These are phyloP conservation scores for Penicillium sp. DNA, from an alignment of 2,329 filamentous ascomycete species.

Conservation along the genomic window DNA sequence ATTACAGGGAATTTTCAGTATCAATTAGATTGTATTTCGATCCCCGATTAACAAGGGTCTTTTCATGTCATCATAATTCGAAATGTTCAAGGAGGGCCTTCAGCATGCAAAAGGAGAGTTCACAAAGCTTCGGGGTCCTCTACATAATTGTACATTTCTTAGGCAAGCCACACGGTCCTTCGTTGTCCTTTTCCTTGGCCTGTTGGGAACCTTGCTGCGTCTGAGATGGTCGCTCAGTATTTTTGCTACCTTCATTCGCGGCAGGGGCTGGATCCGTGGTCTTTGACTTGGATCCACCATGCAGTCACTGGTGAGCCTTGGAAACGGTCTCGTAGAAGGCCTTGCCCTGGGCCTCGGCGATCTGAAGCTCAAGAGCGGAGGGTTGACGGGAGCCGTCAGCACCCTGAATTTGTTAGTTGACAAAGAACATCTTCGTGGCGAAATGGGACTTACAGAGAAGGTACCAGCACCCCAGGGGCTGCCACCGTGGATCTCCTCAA, in stretches of 20 bases:
- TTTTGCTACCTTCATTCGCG: slow-evolving; percentile 24
- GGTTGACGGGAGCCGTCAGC: slow-evolving; percentile 81
- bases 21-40: neutral
- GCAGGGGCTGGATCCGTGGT: slow-evolving; percentile 26
- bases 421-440: neutral
- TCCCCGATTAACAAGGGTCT: neutral
- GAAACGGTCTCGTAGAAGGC: slow-evolving; percentile 70
- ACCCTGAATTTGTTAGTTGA: slow-evolving; percentile 34
- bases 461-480: slow-evolving; percentile 91
- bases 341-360: slow-evolving; percentile 80
- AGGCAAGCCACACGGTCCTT: slow-evolving; percentile 70
- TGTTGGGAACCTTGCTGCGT: slow-evolving; percentile 30
- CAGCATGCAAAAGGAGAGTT: slow-evolving; percentile 12
- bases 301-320: slow-evolving; percentile 74
- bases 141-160: slow-evolving; percentile 65
- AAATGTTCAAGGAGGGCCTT: slow-evolving; percentile 14
- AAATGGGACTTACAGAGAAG: slow-evolving; percentile 56
- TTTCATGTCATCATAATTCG: slow-evolving; percentile 9
- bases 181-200: slow-evolving; percentile 43
- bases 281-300: slow-evolving; percentile 49
- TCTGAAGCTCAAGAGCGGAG: slow-evolving; percentile 62
- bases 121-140: slow-evolving; percentile 13
- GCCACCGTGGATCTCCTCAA: slow-evolving; percentile 78
- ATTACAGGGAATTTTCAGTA: too few species aligned
- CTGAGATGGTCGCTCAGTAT: slow-evolving; percentile 20